Base-by-base conservation (phyloP, 768 basidiomycete species). In the Phaeotremella fagi region DNA sequence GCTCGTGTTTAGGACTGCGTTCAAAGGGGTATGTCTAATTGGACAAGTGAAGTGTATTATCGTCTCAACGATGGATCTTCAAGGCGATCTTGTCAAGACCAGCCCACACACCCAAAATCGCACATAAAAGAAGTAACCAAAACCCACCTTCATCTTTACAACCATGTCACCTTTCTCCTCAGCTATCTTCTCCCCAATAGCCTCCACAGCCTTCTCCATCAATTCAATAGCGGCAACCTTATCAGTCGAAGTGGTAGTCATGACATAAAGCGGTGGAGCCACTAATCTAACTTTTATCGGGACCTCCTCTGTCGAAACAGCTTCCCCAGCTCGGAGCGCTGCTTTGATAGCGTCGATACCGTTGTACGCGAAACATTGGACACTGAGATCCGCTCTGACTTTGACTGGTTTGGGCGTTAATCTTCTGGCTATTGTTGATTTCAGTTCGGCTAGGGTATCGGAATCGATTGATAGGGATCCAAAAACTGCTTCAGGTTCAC, bases 371-470 rank as follows among this genome's bases (percentile, higher is more conserved):
- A 95, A 99, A 75, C 94, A 98, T 35, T 91, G 95, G 41, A 99
- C 77, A 76, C 98, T 91, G 66, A 99, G 88, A 76, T 99, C 95
- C 3, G 95, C 91, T 63, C 95, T 89, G 35, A 99, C 82, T 78
- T 97, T 99, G 80, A 99, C 92, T 4, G 95, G 91, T 74, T 99
- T 95, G 1, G 95, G 95, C 0, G 95, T 99, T 33, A 98, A 80
- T 12, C 95, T 85, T 38, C 91, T 85, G 5, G 92, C 91, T 69
- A 99, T 95, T 20, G 90, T 94, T 50, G 81, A 75, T 57, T 81
- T 82, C 18, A 97, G 81, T 37, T 87, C 79, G 3, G 79, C 75
- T 26, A 83, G 77, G 1, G 85, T 85, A 0, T 82, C 77, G 4
- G 78, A 67, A 2, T 82, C 77, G 3, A 80, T 77, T 6, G 80